Conservation (phyloP, 345 rosid species). For the Kernera saxatilis region DNA sequence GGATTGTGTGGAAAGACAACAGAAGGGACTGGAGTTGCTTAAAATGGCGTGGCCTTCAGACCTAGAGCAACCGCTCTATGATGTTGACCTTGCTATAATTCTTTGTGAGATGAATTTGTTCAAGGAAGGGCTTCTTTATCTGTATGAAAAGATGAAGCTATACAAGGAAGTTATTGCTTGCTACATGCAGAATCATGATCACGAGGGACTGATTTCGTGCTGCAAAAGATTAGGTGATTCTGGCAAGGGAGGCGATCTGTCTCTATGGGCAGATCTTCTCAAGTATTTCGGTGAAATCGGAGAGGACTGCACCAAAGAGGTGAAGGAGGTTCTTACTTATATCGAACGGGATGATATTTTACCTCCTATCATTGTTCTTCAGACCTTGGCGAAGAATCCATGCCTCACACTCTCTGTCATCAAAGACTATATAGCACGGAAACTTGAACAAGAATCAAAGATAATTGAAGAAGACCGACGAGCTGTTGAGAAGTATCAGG, state of each 20-base stretch:
- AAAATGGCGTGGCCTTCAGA: constrained; percentile 80
- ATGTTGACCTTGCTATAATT: constrained; percentile 94
- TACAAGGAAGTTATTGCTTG: constrained; percentile 95
- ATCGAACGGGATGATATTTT: constrained; percentile 91
- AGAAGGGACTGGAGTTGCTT: constrained; percentile 71
- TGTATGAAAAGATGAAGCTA: constrained; percentile 95
- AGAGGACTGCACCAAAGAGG: constrained; percentile 97
- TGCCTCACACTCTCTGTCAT: constrained; percentile 94
- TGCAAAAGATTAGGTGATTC: constrained; percentile 95
- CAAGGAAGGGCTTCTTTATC: constrained; percentile 76
- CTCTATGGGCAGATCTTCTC: constrained; percentile 98
- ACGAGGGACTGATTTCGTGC: constrained; percentile 89
- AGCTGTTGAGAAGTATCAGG: constrained; percentile 95
- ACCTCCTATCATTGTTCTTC: constrained; percentile 97
- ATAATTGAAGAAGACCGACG: constrained; percentile 90
- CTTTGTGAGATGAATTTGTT: constrained; percentile 93
- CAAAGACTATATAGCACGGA: constrained; percentile 90
- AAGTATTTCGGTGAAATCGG: constrained; percentile 98
- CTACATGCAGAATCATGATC: constrained; percentile 97
- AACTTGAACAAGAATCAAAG: constrained; percentile 93
- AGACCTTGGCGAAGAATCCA: constrained; percentile 84
- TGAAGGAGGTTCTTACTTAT: constrained; percentile 82
- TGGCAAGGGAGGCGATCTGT: constrained; percentile 81
- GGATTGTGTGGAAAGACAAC: constrained; percentile 50
- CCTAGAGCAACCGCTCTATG: constrained; percentile 86